Evolutionary conservation across 768 basidiomycete genomes (phyloP).

Genomic region (Amanita rubescens): DNA sequence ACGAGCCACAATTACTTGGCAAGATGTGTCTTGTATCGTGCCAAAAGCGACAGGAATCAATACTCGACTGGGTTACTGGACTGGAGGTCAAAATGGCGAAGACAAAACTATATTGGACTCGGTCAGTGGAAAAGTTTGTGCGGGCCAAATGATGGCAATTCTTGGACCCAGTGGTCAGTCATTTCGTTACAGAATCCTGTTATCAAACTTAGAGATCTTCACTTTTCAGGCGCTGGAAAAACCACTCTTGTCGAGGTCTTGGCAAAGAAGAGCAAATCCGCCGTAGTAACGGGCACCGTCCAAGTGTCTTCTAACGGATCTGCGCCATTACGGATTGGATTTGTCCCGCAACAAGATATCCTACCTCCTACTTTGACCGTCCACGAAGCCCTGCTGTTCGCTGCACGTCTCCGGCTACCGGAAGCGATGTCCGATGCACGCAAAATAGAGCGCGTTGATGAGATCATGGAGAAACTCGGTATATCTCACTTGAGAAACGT

Average conservation of each 20-base stretch:
- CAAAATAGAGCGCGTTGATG: constrained; percentile 59
- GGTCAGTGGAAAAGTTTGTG: constrained; percentile 60
- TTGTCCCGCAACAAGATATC: constrained; percentile 84
- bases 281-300: constrained; percentile 58
- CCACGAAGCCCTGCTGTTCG: constrained; percentile 76
- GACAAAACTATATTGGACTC: constrained; percentile 65
- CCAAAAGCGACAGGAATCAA: constrained; percentile 17
- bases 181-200: background rate
- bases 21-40: constrained; percentile 59
- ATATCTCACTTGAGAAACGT: constrained; percentile 61
- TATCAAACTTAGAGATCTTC: background rate
- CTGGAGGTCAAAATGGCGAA: constrained; percentile 22
- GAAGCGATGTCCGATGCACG: constrained; percentile 56
- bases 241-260: constrained; percentile 89
- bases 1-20: constrained; percentile 44
- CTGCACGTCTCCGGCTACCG: constrained; percentile 77
- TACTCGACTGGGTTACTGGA: constrained; percentile 10
- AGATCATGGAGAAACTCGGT: constrained; percentile 72
- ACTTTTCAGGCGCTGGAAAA: constrained; percentile 68
- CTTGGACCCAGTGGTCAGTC: constrained; percentile 77
- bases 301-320: constrained; percentile 36
- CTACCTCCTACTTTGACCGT: constrained; percentile 77
- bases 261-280: constrained; percentile 76
- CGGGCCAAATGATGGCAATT: constrained; percentile 87
- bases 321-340: constrained; percentile 56